Percentiles rank a stretch among this genome's conserved stretches.
Evolutionary conservation across 148 eudicot species (phyloP).

Genomic region (Fagopyrum tataricum): DNA sequence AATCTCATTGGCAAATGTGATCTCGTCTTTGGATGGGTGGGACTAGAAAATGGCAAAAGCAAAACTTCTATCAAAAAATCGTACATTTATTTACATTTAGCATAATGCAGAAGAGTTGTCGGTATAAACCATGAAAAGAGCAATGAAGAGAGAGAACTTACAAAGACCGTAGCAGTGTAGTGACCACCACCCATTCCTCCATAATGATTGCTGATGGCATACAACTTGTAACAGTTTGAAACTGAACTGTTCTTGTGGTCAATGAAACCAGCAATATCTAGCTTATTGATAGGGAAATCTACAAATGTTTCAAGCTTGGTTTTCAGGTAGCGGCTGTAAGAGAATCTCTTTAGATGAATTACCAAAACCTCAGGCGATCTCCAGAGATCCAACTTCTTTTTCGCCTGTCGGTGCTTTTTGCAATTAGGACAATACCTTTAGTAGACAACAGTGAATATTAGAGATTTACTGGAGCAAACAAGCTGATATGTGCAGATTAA

Average conservation of each 20-base stretch:
- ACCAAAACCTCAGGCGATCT: constrained; percentile 83
- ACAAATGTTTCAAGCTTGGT: constrained; percentile 79
- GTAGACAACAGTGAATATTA: background rate
- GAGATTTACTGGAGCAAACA: constrained; percentile 13
- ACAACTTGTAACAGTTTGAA: constrained; percentile 45
- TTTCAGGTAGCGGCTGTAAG: constrained; percentile 47
- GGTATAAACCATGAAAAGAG: no score
- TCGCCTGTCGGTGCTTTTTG: constrained; percentile 67
- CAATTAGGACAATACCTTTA: constrained; percentile 79
- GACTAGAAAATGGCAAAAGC: no score
- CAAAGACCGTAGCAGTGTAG: constrained; percentile 70
- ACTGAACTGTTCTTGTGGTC: constrained; percentile 28
- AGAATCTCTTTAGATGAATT: constrained; percentile 82
- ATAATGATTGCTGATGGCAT: constrained; percentile 71
- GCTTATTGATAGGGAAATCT: constrained; percentile 69
- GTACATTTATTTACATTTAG: no score
- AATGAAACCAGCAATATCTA: constrained; percentile 51
- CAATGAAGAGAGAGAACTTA: constrained; percentile 27
- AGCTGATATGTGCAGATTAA: background rate
- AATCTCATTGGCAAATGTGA: no score
- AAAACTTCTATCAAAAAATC: no score
- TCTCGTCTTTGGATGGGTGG: no score
- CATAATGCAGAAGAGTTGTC: no score
- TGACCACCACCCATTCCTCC: constrained; percentile 85
- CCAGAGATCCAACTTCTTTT: constrained; percentile 85